Conservation (phyloP, 192 early-diverging fungal species). For the Coemansia sp. region DNA sequence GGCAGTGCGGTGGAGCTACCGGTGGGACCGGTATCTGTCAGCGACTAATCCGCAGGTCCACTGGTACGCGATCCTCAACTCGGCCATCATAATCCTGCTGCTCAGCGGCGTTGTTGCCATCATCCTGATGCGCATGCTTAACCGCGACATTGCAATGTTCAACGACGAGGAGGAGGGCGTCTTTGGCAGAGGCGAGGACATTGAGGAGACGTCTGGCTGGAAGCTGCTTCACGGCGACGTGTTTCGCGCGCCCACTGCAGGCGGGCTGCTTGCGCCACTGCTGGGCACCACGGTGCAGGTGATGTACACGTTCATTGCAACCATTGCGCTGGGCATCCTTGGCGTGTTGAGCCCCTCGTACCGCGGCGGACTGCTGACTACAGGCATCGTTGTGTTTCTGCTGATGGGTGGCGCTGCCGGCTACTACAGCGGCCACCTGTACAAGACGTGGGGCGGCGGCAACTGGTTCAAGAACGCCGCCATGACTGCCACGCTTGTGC, state of each 20-base stretch:
- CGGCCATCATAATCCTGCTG: constrained; percentile 64
- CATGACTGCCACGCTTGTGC: constrained; percentile 62
- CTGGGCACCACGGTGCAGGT: constrained; percentile 75
- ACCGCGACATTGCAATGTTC: constrained; percentile 60
- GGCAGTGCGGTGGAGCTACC: constrained; percentile 55
- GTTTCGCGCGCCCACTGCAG: constrained; percentile 66
- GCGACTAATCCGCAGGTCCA: constrained; percentile 58
- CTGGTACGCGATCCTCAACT: constrained; percentile 73
- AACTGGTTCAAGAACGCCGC: constrained; percentile 72
- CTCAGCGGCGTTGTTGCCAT: constrained; percentile 66
- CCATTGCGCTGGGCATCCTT: constrained; percentile 58
- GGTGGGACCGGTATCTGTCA: constrained; percentile 69
- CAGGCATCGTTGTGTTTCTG: constrained; percentile 59
- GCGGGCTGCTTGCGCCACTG: constrained; percentile 67
- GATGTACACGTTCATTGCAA: constrained; percentile 58
- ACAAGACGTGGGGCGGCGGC: constrained; percentile 66
- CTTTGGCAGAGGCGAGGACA: constrained; percentile 53
- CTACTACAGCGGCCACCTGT: constrained; percentile 71
- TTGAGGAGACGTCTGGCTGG: constrained; percentile 74
- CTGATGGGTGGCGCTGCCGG: constrained; percentile 60
- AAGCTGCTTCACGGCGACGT: constrained; percentile 78
- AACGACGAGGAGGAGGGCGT: constrained; percentile 41
- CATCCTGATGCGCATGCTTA: constrained; percentile 67
- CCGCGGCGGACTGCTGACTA: constrained; percentile 62
- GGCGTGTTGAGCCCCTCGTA: constrained; percentile 67